Base-by-base conservation (phyloP, 768 basidiomycete species). In the Mycena olivaceomarginata region DNA sequence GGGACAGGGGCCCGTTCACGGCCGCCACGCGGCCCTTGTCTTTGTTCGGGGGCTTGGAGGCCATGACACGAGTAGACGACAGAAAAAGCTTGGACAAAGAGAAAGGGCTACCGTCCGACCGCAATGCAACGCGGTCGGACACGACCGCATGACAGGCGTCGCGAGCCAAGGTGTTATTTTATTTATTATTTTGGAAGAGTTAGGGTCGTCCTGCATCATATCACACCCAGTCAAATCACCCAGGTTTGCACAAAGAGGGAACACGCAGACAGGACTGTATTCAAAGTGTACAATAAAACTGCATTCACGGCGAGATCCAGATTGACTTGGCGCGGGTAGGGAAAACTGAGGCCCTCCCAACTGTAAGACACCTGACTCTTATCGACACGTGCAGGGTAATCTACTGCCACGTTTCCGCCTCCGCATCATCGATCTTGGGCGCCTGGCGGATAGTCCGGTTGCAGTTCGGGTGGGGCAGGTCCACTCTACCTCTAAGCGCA, bases 311-410 rank as follows among this genome's bases (percentile, higher is more conserved):
- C 25, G 22, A 25, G 11, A 25, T 57, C n/a, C 48, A 20, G 48
- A 13, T 13, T 20, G 57, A 15, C 37, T 60, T 60, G 59, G 59
- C 2, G n/a, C 22, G 45, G 45, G 15, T 31, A 18, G 4, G 67
- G 67, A 13, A 57, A 69, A 11, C 39, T 3, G n/a, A 69, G 13
- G 0, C 67, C 67, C 31, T 57, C 53, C 56, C 68, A 69, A 15
- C 22, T 45, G 15, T 25, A 60, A 2, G n/a, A 2, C 6, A 69
- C 68, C 40, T 18, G 6, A 8, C 68, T 69, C 56, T 69, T 9
- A 12, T 69, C 43, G 0, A 15, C 15, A n/a, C 41, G 57, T 1
- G 18, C 68, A 5, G 56, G 56, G 16, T 59, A 59, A 31, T 59
- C 68, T 1, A 8, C 5, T 15, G 5, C 5, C 2, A 59, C n/a